A percentile compares a stretch with the other conserved stretches of the same genome.
These are phyloP conservation scores for Zymoseptoria brevis DNA, from an alignment of 2,329 filamentous ascomycete species.

Conservation along the genomic window DNA sequence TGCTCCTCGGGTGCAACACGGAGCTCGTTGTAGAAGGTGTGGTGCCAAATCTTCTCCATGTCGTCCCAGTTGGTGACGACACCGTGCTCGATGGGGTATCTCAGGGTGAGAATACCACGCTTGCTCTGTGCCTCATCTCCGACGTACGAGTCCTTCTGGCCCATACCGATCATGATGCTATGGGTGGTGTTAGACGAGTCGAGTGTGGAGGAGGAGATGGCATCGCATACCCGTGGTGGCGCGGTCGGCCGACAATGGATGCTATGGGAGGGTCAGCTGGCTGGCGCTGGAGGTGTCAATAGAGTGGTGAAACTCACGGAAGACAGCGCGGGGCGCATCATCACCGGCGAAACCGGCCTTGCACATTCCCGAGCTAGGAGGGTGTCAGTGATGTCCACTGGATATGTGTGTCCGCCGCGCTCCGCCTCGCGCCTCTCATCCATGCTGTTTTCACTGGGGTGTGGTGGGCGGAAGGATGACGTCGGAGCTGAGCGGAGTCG, in stretches of 20 bases:
- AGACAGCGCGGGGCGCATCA: constrained; percentile 98
- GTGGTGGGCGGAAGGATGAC: constrained; percentile 23
- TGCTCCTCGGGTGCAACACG: constrained; percentile 99
- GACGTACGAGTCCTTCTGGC: constrained; percentile 99
- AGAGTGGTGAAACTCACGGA: constrained; percentile 70
- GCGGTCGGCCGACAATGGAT: constrained; percentile 98
- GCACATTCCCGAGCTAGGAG: constrained; percentile 95
- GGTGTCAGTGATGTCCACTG: constrained; percentile 18
- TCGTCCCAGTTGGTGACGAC: constrained; percentile 99
- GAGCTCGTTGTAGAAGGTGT: constrained; percentile 99
- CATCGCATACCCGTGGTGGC: constrained; percentile 86
- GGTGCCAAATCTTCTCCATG: constrained; percentile 99
- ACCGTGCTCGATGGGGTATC: constrained; percentile 99
- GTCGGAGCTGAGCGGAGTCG: constrained; percentile 26
- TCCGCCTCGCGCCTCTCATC: constrained; percentile 2
- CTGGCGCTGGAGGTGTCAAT: constrained; percentile 17
- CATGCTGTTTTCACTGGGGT: constrained; percentile 8
- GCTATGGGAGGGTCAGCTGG: constrained; percentile 48
- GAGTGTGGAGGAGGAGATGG: constrained; percentile 12
- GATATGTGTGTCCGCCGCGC: background rate
- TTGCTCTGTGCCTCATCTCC: constrained; percentile 99
- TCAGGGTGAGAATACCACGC: constrained; percentile 99
- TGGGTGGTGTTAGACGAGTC: constrained; percentile 30
- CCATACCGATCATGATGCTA: constrained; percentile 99
- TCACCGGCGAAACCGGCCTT: constrained; percentile 99